These are phyloP conservation scores for Metschnikowia shivogae DNA, from an alignment of 805 yeast species.

Conservation along the genomic window DNA sequence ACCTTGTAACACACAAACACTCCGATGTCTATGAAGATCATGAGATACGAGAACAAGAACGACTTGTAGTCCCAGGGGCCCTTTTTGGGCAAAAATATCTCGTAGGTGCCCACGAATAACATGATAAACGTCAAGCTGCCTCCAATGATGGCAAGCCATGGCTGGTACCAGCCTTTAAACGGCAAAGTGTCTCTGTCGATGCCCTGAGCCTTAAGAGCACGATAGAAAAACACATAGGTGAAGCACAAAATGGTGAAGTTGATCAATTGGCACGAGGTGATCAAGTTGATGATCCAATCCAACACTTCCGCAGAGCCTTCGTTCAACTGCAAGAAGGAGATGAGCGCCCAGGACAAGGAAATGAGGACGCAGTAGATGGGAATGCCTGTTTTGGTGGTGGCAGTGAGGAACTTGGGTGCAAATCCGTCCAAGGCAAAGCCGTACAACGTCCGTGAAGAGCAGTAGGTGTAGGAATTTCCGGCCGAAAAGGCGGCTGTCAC, in stretches of 20 bases:
- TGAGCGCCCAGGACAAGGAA: conserved; percentile 50
- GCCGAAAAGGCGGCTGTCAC: conserved; percentile 77
- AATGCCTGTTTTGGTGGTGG: conserved; percentile 44
- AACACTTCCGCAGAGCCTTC: conserved; percentile 24
- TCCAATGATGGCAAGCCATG: conserved; percentile 24
- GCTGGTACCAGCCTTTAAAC: conserved; percentile 20
- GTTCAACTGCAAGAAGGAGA: conserved; percentile 60
- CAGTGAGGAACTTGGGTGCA: conserved; percentile 66
- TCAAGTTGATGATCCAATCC: conserved; percentile 32
- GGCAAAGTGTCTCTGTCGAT: conserved; percentile 16
- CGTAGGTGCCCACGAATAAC: conserved; percentile 17
- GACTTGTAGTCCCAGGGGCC: conserved; percentile 11
- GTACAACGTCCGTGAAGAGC: conserved; percentile 71
- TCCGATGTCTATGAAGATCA: conserved; percentile 17
- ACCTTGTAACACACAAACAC: conserved; percentile 15
- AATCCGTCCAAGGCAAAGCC: conserved; percentile 69
- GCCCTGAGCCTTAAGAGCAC: conserved; percentile 19
- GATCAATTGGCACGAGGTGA: conserved; percentile 27
- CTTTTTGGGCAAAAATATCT: conserved; percentile 11
- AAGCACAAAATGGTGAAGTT: conserved; percentile 28
- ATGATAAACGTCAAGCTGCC: conserved; percentile 15
- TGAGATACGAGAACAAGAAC: conserved; percentile 17
- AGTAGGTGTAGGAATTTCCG: conserved; percentile 73
- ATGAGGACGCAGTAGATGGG: conserved; percentile 44
- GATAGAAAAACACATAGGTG: conserved; percentile 15